Conservation (phyloP, 1,284 basidiomycete genomes). For the Rhodotorula sp. region DNA sequence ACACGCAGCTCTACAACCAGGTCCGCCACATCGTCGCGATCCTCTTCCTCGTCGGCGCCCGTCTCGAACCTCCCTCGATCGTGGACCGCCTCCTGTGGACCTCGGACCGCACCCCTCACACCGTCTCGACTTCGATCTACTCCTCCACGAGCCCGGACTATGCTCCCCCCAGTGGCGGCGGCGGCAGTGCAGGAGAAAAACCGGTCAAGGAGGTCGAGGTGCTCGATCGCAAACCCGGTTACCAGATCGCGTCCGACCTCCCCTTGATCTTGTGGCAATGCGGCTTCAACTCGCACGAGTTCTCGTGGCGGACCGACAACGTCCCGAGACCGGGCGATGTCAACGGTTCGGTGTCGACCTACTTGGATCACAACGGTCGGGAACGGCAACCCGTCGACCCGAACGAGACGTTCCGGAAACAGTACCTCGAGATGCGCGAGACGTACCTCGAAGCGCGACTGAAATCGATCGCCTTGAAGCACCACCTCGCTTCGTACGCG, state of each 20-base stretch:
- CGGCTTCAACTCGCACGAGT: constrained; percentile 65
- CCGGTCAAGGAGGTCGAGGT: constrained; percentile 16
- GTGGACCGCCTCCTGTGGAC: constrained; percentile 75
- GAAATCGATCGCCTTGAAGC: constrained; percentile 36
- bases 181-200: too few relatives aligned
- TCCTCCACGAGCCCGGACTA: neutral
- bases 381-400: constrained; percentile 16
- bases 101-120: constrained; percentile 41
- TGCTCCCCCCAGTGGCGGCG: constrained; percentile 7
- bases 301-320: constrained; percentile 71
- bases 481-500: constrained; percentile 54
- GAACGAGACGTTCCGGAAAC: constrained; percentile 28
- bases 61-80: constrained; percentile 71
- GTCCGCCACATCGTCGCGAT: constrained; percentile 94
- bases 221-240: constrained; percentile 75
- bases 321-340: constrained; percentile 47
- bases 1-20: constrained; percentile 80
- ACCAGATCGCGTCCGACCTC: constrained; percentile 86
- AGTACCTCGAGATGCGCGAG: constrained; percentile 36
- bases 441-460: constrained; percentile 32
- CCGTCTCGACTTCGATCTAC: constrained; percentile 13
- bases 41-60: constrained; percentile 81
- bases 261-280: constrained; percentile 93
- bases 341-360: constrained; percentile 41
- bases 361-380: constrained; percentile 52